Conservation (phyloP, 257 asterid species). For the Solanum chiquidenum region DNA sequence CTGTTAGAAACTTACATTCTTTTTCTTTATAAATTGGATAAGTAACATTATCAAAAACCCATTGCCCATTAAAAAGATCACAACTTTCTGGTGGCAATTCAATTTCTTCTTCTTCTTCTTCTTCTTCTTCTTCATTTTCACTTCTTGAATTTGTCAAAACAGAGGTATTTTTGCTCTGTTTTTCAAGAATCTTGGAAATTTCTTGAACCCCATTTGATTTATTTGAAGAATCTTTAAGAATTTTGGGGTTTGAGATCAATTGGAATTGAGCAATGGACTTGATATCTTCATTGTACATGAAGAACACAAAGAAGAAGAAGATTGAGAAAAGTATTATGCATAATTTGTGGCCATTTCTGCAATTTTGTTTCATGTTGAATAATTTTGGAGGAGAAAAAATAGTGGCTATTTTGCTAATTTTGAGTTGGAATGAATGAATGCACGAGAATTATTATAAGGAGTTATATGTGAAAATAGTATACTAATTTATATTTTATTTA, state of each 20-base stretch:
- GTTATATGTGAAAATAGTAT: not conserved
- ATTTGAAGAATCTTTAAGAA: conserved; percentile 13
- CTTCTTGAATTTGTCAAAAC: conserved; percentile 38
- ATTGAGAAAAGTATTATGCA: conserved; percentile 42
- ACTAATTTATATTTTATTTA: not conserved
- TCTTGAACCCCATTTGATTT: conserved; percentile 3
- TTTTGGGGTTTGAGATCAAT: conserved; percentile 24
- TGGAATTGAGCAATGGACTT: conserved; percentile 68
- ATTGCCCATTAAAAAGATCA: conserved; percentile 55
- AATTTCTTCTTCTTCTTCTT: conserved; percentile 12
- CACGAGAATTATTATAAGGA: conserved; percentile 18
- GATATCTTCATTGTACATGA: conserved; percentile 69
- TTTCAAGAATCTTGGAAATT: not conserved
- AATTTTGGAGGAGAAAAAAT: conserved; percentile 9
- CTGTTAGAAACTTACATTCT: conserved; percentile 57
- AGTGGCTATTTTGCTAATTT: conserved; percentile 16
- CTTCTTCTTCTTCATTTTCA: not conserved
- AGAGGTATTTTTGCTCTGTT: not conserved
- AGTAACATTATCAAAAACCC: conserved; percentile 61
- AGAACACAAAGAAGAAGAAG: conserved; percentile 51
- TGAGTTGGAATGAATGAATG: conserved; percentile 35
- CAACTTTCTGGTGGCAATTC: conserved; percentile 55
- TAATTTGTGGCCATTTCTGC: conserved; percentile 25
- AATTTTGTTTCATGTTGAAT: conserved; percentile 42
- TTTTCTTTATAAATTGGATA: conserved; percentile 62